Evolutionary conservation across 2,329 filamentous ascomycete species (phyloP).

Genomic region (Aspergillus calidoustus): DNA sequence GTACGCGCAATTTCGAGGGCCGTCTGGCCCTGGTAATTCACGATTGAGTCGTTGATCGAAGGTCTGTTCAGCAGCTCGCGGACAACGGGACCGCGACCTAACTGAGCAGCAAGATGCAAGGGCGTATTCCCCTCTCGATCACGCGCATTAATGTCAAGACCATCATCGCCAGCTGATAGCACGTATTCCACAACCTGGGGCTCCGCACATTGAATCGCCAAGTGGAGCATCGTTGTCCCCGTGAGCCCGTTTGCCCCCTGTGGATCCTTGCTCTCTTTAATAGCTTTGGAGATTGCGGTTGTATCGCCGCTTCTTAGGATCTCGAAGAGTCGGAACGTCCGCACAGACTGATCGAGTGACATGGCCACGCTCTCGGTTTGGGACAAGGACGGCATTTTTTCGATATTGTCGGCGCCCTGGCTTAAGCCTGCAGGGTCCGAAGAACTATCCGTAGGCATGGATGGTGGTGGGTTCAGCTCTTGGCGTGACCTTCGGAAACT

Average conservation of each 20-base stretch:
- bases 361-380: slow-evolving; percentile 41
- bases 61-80: slow-evolving; percentile 80
- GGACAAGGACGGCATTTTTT: slow-evolving; percentile 40
- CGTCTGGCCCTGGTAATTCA: slow-evolving; percentile 82
- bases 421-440: slow-evolving; percentile 35
- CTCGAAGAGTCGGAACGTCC: slow-evolving; percentile 93
- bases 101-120: slow-evolving; percentile 81
- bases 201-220: slow-evolving; percentile 95
- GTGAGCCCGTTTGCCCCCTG: slow-evolving; percentile 50
- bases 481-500: slow-evolving; percentile 36
- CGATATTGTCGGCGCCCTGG: slow-evolving; percentile 32
- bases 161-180: slow-evolving; percentile 72
- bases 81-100: slow-evolving; percentile 81
- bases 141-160: slow-evolving; percentile 81
- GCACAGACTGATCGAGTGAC: slow-evolving; percentile 88
- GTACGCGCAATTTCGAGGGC: slow-evolving; percentile 88
- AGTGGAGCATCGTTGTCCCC: slow-evolving; percentile 87
- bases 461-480: slow-evolving; percentile 28
- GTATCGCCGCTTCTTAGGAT: slow-evolving; percentile 89
- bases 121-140: slow-evolving; percentile 95
- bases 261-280: slow-evolving; percentile 62
- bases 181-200: slow-evolving; percentile 91
- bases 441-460: slow-evolving; percentile 29
- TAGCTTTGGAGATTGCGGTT: slow-evolving; percentile 82
- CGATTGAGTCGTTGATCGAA: slow-evolving; percentile 83